Evolutionary conservation across 2,329 filamentous ascomycete species (phyloP), one percentile per base, ranked within the genome.

Genomic region (Cucurbitaria berberidis): DNA sequence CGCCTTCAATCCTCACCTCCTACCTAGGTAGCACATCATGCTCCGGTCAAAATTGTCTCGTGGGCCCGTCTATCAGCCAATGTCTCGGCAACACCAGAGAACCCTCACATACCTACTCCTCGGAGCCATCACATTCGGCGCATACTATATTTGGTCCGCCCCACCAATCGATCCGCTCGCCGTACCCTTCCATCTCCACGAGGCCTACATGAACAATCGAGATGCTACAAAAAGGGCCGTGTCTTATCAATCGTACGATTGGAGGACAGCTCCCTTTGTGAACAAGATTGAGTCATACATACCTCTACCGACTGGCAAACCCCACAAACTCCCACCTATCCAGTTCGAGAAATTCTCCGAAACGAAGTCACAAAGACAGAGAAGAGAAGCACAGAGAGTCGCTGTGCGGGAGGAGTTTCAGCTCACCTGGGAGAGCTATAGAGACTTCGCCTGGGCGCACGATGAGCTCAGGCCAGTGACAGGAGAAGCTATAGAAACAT

Each of bases 401-500:
- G 70, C 67, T 4, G 78, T 81, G 26, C 74, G 76, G 26, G 60
- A 73, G 11, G 72, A 75, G 3, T 81, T 81, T 50, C 57, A 72
- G 46, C 70, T 74, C 27, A 75, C 64, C 35, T 82, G 79, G 78
- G 66, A 72, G 3, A 70, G 74, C 39, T 82, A 82, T 64, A 74
- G 69, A 47, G 48, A 70, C 30, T 67, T 73, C 53, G 78, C 80
- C 9, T 82, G 78, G 78, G 71, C 74, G 56, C 68, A 75, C 44
- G 80, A 82, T 55, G 80, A 82, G 63, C 68, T 81, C 11, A 68
- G 63, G 26, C 79, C 79, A 3, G 55, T 80, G 2, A 72, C 70
- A 26, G 77, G 75, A 6, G 58, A 65, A 21, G 65, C 61, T 2
- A 66, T 67, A n/a, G 69, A 79, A 56, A 69, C 72, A 5, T 81